Base-by-base conservation (phyloP, 2,329 filamentous ascomycete genomes). In the Pseudopyricularia cyperi region DNA sequence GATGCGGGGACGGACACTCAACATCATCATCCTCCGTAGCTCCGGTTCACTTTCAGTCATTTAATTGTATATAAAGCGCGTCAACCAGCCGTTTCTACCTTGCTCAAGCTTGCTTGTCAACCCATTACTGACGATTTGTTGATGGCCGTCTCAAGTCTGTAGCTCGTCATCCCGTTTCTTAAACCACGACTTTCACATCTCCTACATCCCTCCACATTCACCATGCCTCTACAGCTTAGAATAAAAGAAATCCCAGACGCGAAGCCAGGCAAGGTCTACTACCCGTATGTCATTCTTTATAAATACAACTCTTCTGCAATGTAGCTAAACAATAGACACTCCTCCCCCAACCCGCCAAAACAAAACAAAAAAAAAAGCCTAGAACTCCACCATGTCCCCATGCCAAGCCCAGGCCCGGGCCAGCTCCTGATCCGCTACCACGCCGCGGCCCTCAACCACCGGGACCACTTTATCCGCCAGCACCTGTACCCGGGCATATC, bases 391-490 rank as follows among this genome's bases (percentile, higher is more conserved):
- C 71, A 80, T 33, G 68, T 84, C 15, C 75, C 83, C 52, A 73
- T 75, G 56, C 85, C 85, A 26, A 72, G 71, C 2, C 84, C 84
- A 0, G 76, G 79, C 26, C 76, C 78, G 15, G 73, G 73, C 56
- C 77, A 96, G 65, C 72, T 95, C 57, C 73, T 94, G 7, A 72
- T 97, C 56, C 81, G 80, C 61, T 73, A 97, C 62, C 77, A 79
- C 34, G 87, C 89, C 50, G 87, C 84, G 1, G 85, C 91, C 14
- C 81, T 97, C 50, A 97, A 97, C 72, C 93, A 97, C 71, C 86
- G 90, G 60, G 93, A 97, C 67, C 80, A 95, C 59, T 97, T 96
- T 71, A 86, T 95, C 68, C 87, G 91, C 52, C 89, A 93, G 66
- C 85, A 90, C 63, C 80, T 95, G 39, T 97, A 97, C 72, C 91